Percentiles rank a stretch among this genome's conserved stretches.
Conservation (phyloP, 768 basidiomycete species). For the Boletales sp. region DNA sequence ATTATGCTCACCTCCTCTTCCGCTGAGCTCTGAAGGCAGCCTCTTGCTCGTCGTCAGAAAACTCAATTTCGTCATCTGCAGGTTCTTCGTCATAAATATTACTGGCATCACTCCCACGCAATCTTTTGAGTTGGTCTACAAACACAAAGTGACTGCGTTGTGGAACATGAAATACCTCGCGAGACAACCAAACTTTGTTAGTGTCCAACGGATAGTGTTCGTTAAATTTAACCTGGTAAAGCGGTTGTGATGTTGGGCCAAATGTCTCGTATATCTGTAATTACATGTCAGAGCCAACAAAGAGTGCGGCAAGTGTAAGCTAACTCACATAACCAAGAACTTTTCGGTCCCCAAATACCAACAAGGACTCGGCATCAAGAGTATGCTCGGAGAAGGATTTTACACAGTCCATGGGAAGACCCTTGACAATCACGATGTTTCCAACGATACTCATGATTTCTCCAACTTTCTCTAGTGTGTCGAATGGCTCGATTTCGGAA, state of each 20-base stretch:
- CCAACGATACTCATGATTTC: slow-evolving; percentile 74
- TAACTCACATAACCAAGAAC: slow-evolving; percentile 85
- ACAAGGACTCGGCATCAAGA: slow-evolving; percentile 84
- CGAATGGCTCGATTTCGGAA: slow-evolving; percentile 58
- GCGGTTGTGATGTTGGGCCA: slow-evolving; percentile 85
- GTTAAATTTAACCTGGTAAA: slow-evolving; percentile 86
- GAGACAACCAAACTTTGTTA: slow-evolving; percentile 49
- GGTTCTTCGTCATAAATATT: slow-evolving; percentile 95
- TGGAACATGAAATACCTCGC: slow-evolving; percentile 81
- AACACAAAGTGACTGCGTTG: slow-evolving; percentile 81
- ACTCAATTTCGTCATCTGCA: slow-evolving; percentile 85
- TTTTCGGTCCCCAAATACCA: slow-evolving; percentile 85
- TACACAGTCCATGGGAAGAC: slow-evolving; percentile 42
- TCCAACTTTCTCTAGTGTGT: slow-evolving; percentile 70
- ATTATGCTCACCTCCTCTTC: slow-evolving; percentile 53
- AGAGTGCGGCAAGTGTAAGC: slow-evolving; percentile 1
- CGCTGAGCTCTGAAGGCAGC: slow-evolving; percentile 58
- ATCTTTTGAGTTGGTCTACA: slow-evolving; percentile 59
- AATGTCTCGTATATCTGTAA: slow-evolving; percentile 89
- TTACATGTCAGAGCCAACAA: slow-evolving; percentile 11
- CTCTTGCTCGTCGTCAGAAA: slow-evolving; percentile 94
- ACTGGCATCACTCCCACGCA: slow-evolving; percentile 91
- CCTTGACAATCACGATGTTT: slow-evolving; percentile 70
- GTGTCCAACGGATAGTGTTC: slow-evolving; percentile 58
- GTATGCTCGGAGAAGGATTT: slow-evolving; percentile 55